Evolutionary conservation across 108 stramenopile genomes (phyloP), one percentile per base, ranked within the genome.

Genomic region (Cylindrotheca closterium): DNA sequence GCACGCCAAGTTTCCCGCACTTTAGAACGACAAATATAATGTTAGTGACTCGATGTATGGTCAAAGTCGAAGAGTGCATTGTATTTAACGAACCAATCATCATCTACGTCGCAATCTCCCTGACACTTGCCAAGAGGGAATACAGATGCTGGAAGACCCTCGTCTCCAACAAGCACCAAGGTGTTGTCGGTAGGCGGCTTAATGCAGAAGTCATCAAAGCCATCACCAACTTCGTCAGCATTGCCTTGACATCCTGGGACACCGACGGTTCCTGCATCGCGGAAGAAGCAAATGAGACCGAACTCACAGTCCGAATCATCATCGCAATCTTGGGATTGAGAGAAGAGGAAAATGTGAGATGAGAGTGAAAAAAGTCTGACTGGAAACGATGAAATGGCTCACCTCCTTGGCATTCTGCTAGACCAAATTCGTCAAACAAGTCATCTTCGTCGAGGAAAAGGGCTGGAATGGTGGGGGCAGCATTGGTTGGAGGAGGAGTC

Each of bases 181-280:
- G 37, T 42, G 15, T 42, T 42, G 7, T 7, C 10, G 15, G 37
- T 42, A 15, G 37, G 37, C 7, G 10, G 70, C 24, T 56, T 28
- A 15, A 63, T 54, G 29, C 74, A 65, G 42, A 63, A 73, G 37
- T 73, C 64, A 8, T 52, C 59, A 15, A 58, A 45, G 2, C 33
- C 34, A 12, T 0, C 37, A 10, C 15, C 37, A 42, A 42, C 15
- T 42, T 7, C 37, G 7, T 42, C 49, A 30, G 42, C 57, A 32
- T 26, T 30, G 18, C 71, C 71, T 7, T 22, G 23, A 42, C 73
- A 74, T 24, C 78, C 74, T 33, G 75, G 75, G 4, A 83, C 60
- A 15, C 60, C 68, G 4, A 27, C 37, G 15, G 37, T 7, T 12
- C 23, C 30, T 1, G 1, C 25, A 21, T 75, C 61, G 4, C 73